Evolutionary conservation across 768 basidiomycete species (phyloP), one percentile per base, ranked within the genome.

Genomic region (Agrocybe chaxingu): DNA sequence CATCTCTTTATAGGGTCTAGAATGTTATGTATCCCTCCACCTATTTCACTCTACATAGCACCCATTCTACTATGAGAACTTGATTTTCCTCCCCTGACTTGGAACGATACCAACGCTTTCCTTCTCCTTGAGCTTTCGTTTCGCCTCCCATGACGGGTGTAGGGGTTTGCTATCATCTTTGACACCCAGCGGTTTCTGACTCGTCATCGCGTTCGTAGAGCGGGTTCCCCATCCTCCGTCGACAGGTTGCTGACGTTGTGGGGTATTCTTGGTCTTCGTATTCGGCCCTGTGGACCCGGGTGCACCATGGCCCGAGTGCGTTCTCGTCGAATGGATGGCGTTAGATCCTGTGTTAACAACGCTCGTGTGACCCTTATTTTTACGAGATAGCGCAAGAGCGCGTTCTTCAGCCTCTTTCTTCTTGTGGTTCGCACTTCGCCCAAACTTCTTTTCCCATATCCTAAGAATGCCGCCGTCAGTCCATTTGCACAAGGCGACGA

Each of bases 371-470:
- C 50, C 52, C n/a, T 47, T 61, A 39, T 53, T 60, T 45, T 56
- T 55, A 18, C 56, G 32, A 7, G 37, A 38, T 19, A 35, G 52
- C 34, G 33, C 54, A 24, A 54, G 55, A 18, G 57, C 54, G 8
- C 35, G 40, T 18, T 58, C 54, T 41, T 62, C 63, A 0, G 63
- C 67, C 62, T 77, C 75, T 57, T 82, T 87, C 68, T 88, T 87
- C 69, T 95, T 79, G 66, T 98, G 96, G 64, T 96, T 97, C 18
- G 96, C 95, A 53, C 85, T 82, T 53, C 75, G 80, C 42, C 96
- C 96, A 59, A 83, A 98, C 67, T 94, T 98, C 72, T 93, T 95
- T 70, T 98, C 96, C 95, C 96, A 98, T 57, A 98, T 97, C 2
- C 95, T 98, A 60, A 31, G 47, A 31, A 59, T 40, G 40, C 9